Conservation (phyloP, 192 early-diverging fungal genomes). For the Podila verticillata region DNA sequence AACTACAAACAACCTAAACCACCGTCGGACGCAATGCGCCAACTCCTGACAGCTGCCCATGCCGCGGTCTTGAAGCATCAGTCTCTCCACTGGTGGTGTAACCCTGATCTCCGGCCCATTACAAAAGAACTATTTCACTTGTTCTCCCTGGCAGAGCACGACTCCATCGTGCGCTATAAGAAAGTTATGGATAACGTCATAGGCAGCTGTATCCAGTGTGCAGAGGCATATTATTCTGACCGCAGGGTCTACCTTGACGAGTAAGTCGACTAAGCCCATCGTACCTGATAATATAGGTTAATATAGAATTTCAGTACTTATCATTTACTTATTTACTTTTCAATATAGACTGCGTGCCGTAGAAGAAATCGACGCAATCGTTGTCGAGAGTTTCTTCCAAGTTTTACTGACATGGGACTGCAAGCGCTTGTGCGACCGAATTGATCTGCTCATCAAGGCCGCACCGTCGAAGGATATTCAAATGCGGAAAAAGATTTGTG, state of each 20-base stretch:
- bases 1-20: slow-evolving; percentile 1
- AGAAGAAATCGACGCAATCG: slow-evolving; percentile 12
- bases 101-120: slow-evolving; percentile 19
- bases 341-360: slow-evolving; percentile 7
- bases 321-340: not conserved
- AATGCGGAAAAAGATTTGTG: slow-evolving; percentile 13
- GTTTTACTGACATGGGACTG: slow-evolving; percentile 30
- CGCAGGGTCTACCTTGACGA: slow-evolving; percentile 16
- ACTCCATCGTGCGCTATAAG: slow-evolving; percentile 9
- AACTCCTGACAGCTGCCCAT: slow-evolving; percentile 16
- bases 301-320: not conserved
- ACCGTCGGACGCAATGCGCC: slow-evolving; percentile 13
- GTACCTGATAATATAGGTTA: too few species aligned
- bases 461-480: not conserved
- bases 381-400: slow-evolving; percentile 18
- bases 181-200: slow-evolving; percentile 16
- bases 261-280: not conserved
- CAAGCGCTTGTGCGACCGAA: slow-evolving; percentile 9
- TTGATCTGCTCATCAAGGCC: not conserved
- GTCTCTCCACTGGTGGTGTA: slow-evolving; percentile 41
- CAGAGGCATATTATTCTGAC: slow-evolving; percentile 28
- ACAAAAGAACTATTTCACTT: slow-evolving; percentile 23
- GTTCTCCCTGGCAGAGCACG: slow-evolving; percentile 23
- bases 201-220: slow-evolving; percentile 19
- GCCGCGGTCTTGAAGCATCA: slow-evolving; percentile 17